phyloP scores from a whole-genome alignment of 2,329 filamentous ascomycete species.

The Ascochyta clinopodiicola region DNA sequence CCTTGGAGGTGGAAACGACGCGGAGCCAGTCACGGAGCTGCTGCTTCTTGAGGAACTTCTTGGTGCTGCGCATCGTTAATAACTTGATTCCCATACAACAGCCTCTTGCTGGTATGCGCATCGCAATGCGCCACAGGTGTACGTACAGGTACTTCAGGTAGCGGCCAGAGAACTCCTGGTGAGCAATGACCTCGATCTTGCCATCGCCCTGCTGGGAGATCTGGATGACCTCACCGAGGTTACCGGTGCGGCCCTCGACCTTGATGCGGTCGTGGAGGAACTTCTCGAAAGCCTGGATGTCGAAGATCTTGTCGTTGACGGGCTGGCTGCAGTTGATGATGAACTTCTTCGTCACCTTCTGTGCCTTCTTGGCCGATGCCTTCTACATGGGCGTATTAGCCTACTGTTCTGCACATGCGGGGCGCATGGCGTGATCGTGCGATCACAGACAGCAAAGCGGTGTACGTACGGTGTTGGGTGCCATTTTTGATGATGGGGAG shows the following conservation, averaged over 20 bases:
- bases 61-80: conserved; percentile 72
- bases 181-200: conserved; percentile 96
- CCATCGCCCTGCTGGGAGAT: conserved; percentile 93
- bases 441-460: conserved; percentile 89
- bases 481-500: conserved; percentile 71
- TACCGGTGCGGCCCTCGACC: conserved; percentile 97
- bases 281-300: conserved; percentile 98
- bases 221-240: conserved; percentile 91
- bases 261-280: conserved; percentile 99
- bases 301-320: conserved; percentile 99
- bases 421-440: conserved; percentile 25
- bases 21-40: conserved; percentile 99
- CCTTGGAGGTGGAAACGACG: conserved; percentile 96
- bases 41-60: conserved; percentile 99
- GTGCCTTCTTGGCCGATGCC: conserved; percentile 57
- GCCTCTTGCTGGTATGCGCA: not conserved
- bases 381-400: conserved; percentile 78
- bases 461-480: conserved; percentile 88
- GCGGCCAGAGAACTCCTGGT: conserved; percentile 97
- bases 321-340: conserved; percentile 99
- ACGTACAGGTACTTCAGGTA: conserved; percentile 99
- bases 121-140: not conserved
- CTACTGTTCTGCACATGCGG: conserved; percentile 75
- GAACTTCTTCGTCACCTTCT: conserved; percentile 94
- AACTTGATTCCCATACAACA: not conserved